Conservation (phyloP, 148 eudicot genomes). For the Vaccinium darrowii region DNA sequence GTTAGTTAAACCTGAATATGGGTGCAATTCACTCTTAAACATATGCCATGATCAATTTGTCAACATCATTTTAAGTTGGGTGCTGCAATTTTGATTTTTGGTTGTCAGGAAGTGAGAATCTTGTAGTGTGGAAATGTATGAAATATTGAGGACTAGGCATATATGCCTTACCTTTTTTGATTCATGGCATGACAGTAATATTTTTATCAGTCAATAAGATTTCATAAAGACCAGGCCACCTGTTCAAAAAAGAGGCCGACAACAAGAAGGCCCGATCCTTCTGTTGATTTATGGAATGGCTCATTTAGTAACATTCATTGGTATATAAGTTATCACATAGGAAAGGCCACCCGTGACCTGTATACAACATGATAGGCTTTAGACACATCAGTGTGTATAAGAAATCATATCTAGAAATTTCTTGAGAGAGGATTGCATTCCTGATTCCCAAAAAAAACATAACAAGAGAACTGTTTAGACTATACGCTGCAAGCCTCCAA, state of each 20-base stretch:
- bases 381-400: neutral
- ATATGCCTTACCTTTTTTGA: neutral
- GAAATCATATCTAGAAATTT: neutral
- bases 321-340: neutral
- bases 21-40: neutral
- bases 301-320: neutral
- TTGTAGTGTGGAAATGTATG: neutral
- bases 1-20: conserved; percentile 1
- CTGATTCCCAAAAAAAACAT: neutral
- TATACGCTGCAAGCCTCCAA: neutral
- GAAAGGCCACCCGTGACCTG: neutral
- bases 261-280: neutral
- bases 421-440: neutral
- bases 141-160: neutral
- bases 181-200: neutral
- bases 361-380: neutral
- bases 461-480: neutral
- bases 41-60: neutral
- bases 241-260: neutral
- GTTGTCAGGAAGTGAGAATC: neutral
- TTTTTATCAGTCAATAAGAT: neutral
- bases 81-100: neutral
- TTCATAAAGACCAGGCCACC: neutral
- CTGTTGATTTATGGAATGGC: neutral
- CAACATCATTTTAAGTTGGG: neutral